Evolutionary conservation across 805 yeast genomes (phyloP), one percentile per base, ranked within the genome.

Genomic region (Pichia membranifaciens): DNA sequence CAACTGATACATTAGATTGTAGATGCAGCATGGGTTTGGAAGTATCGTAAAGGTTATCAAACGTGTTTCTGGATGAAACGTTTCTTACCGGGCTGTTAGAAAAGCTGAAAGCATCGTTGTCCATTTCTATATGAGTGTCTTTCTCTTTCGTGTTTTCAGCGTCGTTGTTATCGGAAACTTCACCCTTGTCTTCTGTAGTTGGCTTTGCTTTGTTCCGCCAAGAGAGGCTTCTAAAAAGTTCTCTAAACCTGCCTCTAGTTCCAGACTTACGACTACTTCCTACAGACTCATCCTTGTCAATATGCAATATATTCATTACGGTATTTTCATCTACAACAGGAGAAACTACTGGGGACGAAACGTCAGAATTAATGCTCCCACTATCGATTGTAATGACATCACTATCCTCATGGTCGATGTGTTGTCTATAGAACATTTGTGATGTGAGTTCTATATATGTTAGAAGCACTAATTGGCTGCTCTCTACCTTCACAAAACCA

Each of bases 41-140:
- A n/a, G 10, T 43, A 43, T 43, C 45, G 29, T 43, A 43, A 13
- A 43, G 25, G 18, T 25, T 43, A 9, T 15, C 33, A 35, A 43
- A 13, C 29, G 3, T 28, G 4, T 41, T 1, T n/a, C 29, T 12
- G 1, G 41, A 17, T 18, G 41, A 39, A 15, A 3, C 6, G n/a
- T 23, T 40, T 8, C 21, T 40, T 21, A 13, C n/a, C 9, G 34
- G 25, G 5, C 35, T 28, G 17, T 40, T 23, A 2, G 35, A 40
- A n/a, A 29, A 13, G 12, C 42, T 39, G n/a, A 23, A 25, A 17
- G n/a, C 20, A 15, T 28, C 20, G 8, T 23, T 20, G 8, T 39
- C 17, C 13, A 39, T 37, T 7, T 37, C 40, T 17, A 33, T 33
- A 17, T 33, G 36, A 7, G 36, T 17, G 8, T 33, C 36, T n/a